Evolutionary conservation across 179 eudicot genomes (phyloP), one percentile per base, ranked within the genome.

Genomic region (Patellifolia procumbens): DNA sequence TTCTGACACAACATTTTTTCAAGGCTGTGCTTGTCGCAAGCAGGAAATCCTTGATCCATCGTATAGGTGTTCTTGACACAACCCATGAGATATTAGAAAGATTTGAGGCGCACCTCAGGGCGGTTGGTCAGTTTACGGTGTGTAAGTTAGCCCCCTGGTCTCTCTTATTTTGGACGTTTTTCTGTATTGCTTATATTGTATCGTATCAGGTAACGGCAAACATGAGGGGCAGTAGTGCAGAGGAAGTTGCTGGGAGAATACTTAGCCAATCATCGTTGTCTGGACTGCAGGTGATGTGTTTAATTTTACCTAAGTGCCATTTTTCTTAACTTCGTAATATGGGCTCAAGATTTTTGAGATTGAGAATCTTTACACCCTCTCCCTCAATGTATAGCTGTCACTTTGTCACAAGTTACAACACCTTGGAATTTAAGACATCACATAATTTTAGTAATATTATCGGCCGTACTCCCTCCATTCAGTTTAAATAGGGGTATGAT

Each of bases 1-100:
- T 62, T 37, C 51, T 60, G 65, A 15, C 29, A 73, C 28, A 43
- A 71, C 61, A 60, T 49, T 37, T 75, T 81, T 73, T 79, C 74
- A 88, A 94, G 97, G 98, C 97, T 76, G 92, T 94, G 67, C 92
- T 94, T 74, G 94, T 92, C 83, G 97, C 94, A 72, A 94, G 97
- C 85, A 91, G 83, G 85, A 94, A 89, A 84, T 86, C 97, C 19
- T 82, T 94, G 84, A 81, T 70, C 78, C 74, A 76, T 79, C 85
- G 94, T 46, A 77, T 86, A 65, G 98, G 93, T 81, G 97, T 85
- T 62, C 84, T 92, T 56, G 91, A 94, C 72, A 85, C 80, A 63
- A 89, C 91, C 63, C 97, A 88, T 68, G 98, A 94, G 85, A 92
- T 94, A 78, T 86, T 94, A 72, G 97, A 94, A 85, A 87, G 98